These are phyloP conservation scores for Apophysomyces ossiformis DNA, from an alignment of 371 early-diverging fungal species.

Conservation along the genomic window DNA sequence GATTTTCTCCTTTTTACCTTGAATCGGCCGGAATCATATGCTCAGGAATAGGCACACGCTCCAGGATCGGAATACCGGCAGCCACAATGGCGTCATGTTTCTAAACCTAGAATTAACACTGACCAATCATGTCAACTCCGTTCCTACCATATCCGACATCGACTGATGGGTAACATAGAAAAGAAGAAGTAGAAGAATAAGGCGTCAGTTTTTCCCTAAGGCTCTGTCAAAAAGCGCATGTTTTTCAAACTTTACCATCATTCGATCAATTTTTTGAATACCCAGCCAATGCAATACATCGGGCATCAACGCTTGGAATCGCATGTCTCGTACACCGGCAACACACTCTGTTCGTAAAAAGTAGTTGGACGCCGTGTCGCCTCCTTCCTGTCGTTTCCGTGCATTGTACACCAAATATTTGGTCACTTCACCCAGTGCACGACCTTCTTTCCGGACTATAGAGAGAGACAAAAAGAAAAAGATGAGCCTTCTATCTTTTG, in stretches of 20 bases:
- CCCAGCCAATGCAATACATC: conserved; percentile 97
- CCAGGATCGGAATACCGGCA: conserved; percentile 90
- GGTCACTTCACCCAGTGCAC: conserved; percentile 95
- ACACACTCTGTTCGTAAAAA: conserved; percentile 92
- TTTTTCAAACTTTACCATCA: conserved; percentile 64
- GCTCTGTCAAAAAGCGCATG: conserved; percentile 33
- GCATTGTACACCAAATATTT: conserved; percentile 96
- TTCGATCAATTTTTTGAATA: conserved; percentile 91
- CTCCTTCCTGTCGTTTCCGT: conserved; percentile 84
- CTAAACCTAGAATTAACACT: conserved; percentile 31
- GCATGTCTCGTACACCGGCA: conserved; percentile 97
- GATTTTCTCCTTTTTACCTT: conserved; percentile 32
- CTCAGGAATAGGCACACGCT: conserved; percentile 90
- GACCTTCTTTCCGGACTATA: conserved; percentile 90
- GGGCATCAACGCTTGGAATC: conserved; percentile 98
- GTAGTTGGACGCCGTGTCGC: conserved; percentile 91
- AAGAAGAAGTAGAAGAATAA: background rate
- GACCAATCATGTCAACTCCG: background rate
- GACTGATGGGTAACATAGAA: conserved; percentile 40
- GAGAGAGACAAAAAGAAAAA: background rate
- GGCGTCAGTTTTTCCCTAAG: conserved; percentile 21
- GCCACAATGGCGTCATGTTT: conserved; percentile 95
- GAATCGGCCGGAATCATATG: conserved; percentile 92
- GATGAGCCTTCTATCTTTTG: background rate
- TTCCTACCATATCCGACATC: conserved; percentile 81